phyloP scores from a whole-genome alignment of 2,329 filamentous ascomycete genomes.

The Aspergillus sp. region DNA sequence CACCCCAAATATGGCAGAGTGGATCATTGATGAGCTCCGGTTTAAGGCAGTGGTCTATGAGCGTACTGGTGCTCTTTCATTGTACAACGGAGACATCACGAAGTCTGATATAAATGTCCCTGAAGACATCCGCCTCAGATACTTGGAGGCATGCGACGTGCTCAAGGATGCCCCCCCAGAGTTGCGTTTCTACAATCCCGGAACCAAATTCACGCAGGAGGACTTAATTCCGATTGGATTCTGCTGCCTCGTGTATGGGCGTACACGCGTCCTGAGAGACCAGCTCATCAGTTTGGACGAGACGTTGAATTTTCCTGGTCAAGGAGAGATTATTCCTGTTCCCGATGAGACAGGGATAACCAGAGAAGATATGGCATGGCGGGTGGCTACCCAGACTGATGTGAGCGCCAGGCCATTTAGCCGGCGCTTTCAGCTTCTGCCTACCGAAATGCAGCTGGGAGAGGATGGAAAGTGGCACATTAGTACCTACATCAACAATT shows the following conservation, averaged over 20 bases:
- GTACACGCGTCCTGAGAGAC: constrained; percentile 21
- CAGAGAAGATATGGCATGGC: constrained; percentile 23
- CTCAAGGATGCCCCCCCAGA: constrained; percentile 46
- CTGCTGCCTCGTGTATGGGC: constrained; percentile 45
- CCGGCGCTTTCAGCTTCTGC: constrained; percentile 40
- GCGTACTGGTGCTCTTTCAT: constrained; percentile 33
- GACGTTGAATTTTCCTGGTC: constrained; percentile 14
- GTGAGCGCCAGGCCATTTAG: constrained; percentile 24
- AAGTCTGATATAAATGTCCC: constrained; percentile 47
- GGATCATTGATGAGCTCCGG: constrained; percentile 41
- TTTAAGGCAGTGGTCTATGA: constrained; percentile 44
- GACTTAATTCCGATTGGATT: constrained; percentile 58
- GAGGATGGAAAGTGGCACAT: constrained; percentile 23
- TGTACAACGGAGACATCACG: constrained; percentile 43
- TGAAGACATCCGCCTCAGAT: constrained; percentile 28
- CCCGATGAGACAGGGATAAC: constrained; percentile 24
- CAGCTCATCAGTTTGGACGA: constrained; percentile 19
- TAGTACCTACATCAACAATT: constrained; percentile 40
- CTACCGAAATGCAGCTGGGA: constrained; percentile 31
- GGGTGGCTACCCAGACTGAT: constrained; percentile 20
- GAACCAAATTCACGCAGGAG: constrained; percentile 47
- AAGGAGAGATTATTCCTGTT: constrained; percentile 16
- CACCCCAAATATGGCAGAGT: constrained; percentile 28
- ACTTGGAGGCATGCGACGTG: constrained; percentile 37
- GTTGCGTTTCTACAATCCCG: constrained; percentile 54